phyloP scores from a whole-genome alignment of 2,329 filamentous ascomycete species.

The Pestalotiopsis sp. region DNA sequence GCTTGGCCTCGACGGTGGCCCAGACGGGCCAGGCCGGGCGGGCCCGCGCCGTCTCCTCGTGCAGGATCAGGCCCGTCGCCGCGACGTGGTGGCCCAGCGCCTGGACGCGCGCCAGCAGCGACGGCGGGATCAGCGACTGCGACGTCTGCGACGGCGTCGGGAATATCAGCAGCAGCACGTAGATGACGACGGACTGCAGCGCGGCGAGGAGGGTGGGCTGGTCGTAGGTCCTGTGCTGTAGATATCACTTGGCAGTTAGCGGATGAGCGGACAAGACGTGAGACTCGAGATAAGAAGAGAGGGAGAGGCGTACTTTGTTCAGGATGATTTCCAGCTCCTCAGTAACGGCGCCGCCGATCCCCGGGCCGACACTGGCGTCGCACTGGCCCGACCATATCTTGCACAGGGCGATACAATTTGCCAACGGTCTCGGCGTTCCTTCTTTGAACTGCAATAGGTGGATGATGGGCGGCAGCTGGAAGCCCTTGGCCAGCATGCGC shows the following conservation, averaged over 20 bases:
- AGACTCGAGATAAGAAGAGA: not conserved
- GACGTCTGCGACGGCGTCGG: constrained; percentile 28
- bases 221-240: constrained; percentile 35
- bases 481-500: constrained; percentile 38
- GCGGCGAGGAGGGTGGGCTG: constrained; percentile 35
- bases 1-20: constrained; percentile 58
- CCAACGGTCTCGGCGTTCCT: constrained; percentile 31
- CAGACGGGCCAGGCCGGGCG: constrained; percentile 38
- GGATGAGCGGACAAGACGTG: not conserved
- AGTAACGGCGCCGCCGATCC: constrained; percentile 34
- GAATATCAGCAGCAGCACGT: constrained; percentile 41
- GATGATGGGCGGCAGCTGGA: constrained; percentile 39
- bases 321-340: constrained; percentile 36
- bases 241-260: not conserved
- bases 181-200: constrained; percentile 39
- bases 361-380: constrained; percentile 26
- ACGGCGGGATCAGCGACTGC: constrained; percentile 23
- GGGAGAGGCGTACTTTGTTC: constrained; percentile 27
- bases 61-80: constrained; percentile 35
- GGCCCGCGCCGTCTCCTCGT: constrained; percentile 34
- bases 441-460: constrained; percentile 29
- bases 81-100: constrained; percentile 33
- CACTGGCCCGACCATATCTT: constrained; percentile 40
- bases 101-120: constrained; percentile 34
- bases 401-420: constrained; percentile 37